Evolutionary conservation across 805 yeast species (phyloP).

Genomic region (Candida montana): DNA sequence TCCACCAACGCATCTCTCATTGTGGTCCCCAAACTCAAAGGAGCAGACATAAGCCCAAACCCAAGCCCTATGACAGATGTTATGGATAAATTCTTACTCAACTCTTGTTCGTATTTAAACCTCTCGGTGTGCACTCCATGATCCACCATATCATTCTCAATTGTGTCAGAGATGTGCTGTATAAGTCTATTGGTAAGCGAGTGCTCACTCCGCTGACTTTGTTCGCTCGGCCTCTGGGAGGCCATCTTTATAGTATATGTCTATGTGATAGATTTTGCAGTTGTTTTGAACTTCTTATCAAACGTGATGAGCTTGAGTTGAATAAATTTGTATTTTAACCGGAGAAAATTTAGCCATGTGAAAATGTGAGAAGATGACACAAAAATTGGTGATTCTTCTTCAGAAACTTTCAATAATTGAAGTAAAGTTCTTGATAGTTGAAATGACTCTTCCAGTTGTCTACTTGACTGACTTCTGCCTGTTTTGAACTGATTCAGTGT

Average conservation of each 20-base stretch:
- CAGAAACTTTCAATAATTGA: too few species aligned
- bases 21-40: conserved; percentile 70
- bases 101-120: conserved; percentile 67
- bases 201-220: conserved; percentile 1
- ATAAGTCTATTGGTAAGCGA: conserved; percentile 14
- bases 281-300: too few species aligned
- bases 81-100: conserved; percentile 62
- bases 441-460: too few species aligned
- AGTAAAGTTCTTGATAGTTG: too few species aligned
- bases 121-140: conserved; percentile 48
- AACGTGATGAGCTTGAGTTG: too few species aligned
- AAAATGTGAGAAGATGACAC: too few species aligned
- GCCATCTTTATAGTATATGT: not conserved
- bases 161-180: conserved; percentile 17
- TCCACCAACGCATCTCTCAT: conserved; percentile 65
- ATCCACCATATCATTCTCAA: conserved; percentile 27
- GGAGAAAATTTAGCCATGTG: not conserved
- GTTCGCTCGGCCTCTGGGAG: conserved; percentile 1
- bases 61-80: conserved; percentile 73
- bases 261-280: not conserved
- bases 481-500: too few species aligned
- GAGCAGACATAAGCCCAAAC: conserved; percentile 78
- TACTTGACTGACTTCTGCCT: too few species aligned
- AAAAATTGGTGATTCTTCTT: too few species aligned
- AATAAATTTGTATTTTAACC: not conserved